Evolutionary conservation across 2,329 filamentous ascomycete species (phyloP).

Genomic region (Aspergillus alliaceus): DNA sequence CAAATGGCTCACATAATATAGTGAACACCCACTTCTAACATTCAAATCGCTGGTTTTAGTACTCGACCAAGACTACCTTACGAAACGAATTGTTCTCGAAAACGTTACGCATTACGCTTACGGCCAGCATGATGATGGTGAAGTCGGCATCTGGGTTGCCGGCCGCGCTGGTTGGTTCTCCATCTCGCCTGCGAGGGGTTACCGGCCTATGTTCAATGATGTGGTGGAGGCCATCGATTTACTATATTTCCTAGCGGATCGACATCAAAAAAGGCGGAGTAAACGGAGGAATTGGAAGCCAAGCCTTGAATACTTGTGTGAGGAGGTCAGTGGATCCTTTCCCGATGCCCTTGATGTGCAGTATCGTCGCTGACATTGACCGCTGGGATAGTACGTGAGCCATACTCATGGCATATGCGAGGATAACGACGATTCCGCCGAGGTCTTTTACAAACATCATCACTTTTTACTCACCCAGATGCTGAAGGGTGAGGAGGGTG

Average conservation of each 20-base stretch:
- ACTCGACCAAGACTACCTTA: conserved; percentile 39
- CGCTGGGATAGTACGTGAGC: conserved; percentile 36
- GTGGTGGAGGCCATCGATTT: conserved; percentile 61
- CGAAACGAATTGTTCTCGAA: conserved; percentile 47
- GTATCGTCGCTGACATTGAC: neutral
- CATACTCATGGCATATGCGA: conserved; percentile 44
- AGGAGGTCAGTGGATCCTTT: conserved; percentile 35
- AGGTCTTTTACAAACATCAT: conserved; percentile 47
- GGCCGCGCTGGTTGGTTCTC: conserved; percentile 64
- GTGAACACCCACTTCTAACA: neutral
- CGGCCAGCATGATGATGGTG: conserved; percentile 55
- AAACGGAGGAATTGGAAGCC: conserved; percentile 35
- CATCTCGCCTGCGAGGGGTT: conserved; percentile 54
- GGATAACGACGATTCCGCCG: conserved; percentile 47
- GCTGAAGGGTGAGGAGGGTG: conserved; percentile 45
- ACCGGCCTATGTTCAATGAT: conserved; percentile 53
- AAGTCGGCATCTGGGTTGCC: conserved; percentile 60
- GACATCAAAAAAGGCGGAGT: conserved; percentile 47
- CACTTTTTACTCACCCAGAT: conserved; percentile 49
- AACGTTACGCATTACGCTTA: conserved; percentile 52
- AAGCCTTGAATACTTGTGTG: conserved; percentile 39
- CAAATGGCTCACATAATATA: neutral
- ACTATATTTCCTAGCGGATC: conserved; percentile 62
- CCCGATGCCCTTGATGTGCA: neutral
- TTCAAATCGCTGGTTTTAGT: conserved; percentile 25